phyloP scores from a whole-genome alignment of 177 flowering plant genomes.

The Vitis hybrid region DNA sequence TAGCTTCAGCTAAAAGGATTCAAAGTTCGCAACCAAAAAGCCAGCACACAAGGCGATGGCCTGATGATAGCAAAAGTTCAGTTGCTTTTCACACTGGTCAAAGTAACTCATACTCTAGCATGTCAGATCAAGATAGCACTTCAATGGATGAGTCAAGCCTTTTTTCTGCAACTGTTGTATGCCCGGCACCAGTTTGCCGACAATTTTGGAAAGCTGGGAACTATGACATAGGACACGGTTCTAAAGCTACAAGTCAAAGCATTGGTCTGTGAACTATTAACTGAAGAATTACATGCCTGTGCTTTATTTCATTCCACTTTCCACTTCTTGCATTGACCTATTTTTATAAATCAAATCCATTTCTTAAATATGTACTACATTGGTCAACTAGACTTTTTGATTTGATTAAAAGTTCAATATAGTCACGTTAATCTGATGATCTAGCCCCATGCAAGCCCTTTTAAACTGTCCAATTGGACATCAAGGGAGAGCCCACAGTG shows the following conservation, averaged over 20 bases:
- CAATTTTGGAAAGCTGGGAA: conserved; percentile 96
- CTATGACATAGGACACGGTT: conserved; percentile 41
- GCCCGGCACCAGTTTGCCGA: conserved; percentile 68
- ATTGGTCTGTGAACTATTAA: conserved; percentile 11
- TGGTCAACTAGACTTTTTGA: neutral
- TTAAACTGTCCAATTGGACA: neutral
- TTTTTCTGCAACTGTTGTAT: conserved; percentile 43
- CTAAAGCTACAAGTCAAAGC: conserved; percentile 45
- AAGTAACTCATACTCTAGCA: conserved; percentile 30
- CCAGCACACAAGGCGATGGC: conserved; percentile 25
- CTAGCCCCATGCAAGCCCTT: neutral
- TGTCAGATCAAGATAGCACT: conserved; percentile 41
- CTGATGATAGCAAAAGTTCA: conserved; percentile 37
- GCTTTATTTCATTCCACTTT: too few relatives aligned
- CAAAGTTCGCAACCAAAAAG: conserved; percentile 1
- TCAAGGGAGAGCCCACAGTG: neutral
- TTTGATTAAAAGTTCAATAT: neutral
- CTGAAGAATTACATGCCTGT: neutral
- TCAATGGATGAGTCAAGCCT: conserved; percentile 44
- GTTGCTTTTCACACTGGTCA: conserved; percentile 36
- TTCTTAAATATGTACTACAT: neutral
- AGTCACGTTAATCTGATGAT: neutral
- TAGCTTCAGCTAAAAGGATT: neutral
- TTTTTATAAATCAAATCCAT: neutral
- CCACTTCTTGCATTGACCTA: neutral